phyloP scores from a whole-genome alignment of 2,329 filamentous ascomycete genomes.

The Fusarium begoniae region DNA sequence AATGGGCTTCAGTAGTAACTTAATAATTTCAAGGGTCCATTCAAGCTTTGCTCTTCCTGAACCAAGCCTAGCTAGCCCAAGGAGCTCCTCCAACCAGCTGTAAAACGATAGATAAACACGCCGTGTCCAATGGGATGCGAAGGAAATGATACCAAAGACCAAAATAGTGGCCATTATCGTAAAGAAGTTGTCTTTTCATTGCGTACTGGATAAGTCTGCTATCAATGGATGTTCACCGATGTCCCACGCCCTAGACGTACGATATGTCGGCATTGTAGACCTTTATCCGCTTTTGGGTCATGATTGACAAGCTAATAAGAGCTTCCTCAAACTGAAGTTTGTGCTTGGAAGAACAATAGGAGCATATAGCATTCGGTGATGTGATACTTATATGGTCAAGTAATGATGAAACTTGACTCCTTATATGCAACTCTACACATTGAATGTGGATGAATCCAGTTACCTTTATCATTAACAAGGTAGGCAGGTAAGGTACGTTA shows the following conservation, averaged over 20 bases:
- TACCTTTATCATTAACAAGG: neutral
- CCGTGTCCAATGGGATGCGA: neutral
- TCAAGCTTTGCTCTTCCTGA: conserved; percentile 6
- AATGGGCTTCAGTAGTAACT: neutral
- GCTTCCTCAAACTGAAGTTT: neutral
- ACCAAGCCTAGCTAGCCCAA: neutral
- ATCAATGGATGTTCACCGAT: neutral
- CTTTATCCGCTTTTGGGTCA: neutral
- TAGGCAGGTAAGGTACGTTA: neutral
- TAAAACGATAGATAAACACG: neutral
- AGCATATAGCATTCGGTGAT: neutral
- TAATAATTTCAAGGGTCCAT: conserved; percentile 29
- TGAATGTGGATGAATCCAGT: neutral
- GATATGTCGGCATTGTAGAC: neutral
- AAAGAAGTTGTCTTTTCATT: neutral
- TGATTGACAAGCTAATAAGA: neutral
- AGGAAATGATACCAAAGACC: neutral
- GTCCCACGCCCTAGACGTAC: neutral
- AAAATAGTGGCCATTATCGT: neutral
- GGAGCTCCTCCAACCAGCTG: neutral
- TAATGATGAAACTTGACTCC: neutral
- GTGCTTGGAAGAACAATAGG: neutral
- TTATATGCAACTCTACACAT: neutral
- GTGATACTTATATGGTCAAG: neutral
- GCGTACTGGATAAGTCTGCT: neutral